Evolutionary conservation across 192 early-diverging fungal species (phyloP).

Genomic region (Mortierella alpina): DNA sequence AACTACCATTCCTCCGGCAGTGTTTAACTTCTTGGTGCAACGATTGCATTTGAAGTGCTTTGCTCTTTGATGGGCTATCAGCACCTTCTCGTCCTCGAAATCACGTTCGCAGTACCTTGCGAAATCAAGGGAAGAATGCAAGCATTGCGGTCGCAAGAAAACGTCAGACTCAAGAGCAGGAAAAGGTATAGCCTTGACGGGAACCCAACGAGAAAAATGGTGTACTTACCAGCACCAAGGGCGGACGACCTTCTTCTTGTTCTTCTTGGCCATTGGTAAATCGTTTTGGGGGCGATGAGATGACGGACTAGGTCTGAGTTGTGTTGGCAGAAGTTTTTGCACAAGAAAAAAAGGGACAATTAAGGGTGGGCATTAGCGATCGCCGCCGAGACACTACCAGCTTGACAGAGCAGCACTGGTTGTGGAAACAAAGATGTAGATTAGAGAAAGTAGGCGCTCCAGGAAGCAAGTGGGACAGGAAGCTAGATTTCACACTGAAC

Average conservation of each 20-base stretch:
- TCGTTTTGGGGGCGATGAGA: not conserved
- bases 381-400: no score
- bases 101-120: constrained; percentile 94
- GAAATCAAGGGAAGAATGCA: not conserved
- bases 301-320: not conserved
- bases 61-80: constrained; percentile 92
- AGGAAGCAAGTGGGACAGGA: no score
- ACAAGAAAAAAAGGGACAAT: not conserved
- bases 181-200: not conserved
- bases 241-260: constrained; percentile 68
- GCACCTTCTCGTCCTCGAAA: constrained; percentile 94
- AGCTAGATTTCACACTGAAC: no score
- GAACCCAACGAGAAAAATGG: not conserved
- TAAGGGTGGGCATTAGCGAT: not conserved
- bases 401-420: no score
- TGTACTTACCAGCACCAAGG: constrained; percentile 82
- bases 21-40: constrained; percentile 88
- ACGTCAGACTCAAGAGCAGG: not conserved
- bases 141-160: no score
- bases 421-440: no score
- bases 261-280: constrained; percentile 69
- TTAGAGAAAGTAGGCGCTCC: no score
- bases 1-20: constrained; percentile 89
- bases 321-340: not conserved
- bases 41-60: constrained; percentile 94